These are phyloP conservation scores for Myxozyma geophila DNA, from an alignment of 805 yeast genomes.

Conservation along the genomic window DNA sequence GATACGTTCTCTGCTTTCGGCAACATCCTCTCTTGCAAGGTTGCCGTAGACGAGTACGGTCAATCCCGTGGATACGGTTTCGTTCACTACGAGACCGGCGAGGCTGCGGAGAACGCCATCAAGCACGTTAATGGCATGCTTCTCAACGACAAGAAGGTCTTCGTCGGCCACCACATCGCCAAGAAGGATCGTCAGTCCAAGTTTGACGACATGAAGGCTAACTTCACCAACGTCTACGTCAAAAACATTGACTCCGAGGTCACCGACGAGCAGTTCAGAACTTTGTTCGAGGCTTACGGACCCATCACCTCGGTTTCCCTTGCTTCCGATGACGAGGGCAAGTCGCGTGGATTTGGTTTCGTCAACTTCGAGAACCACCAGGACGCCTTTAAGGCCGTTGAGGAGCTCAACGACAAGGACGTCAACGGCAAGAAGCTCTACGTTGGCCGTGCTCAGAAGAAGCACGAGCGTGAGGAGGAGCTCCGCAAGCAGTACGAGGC, in stretches of 20 bases:
- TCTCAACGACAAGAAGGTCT: conserved; percentile 93
- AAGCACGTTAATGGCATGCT: conserved; percentile 98
- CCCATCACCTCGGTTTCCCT: conserved; percentile 79
- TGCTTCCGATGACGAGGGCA: conserved; percentile 81
- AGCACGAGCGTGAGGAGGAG: conserved; percentile 95
- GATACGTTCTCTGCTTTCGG: conserved; percentile 98
- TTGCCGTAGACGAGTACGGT: conserved; percentile 92
- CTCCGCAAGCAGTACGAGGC: conserved; percentile 93
- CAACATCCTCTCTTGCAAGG: conserved; percentile 92
- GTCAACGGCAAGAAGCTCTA: conserved; percentile 81
- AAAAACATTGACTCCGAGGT: conserved; percentile 82
- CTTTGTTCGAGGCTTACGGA: conserved; percentile 75
- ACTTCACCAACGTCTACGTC: conserved; percentile 94
- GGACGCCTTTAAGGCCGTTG: conserved; percentile 88
- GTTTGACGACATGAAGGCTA: conserved; percentile 85
- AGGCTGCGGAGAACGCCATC: conserved; percentile 92
- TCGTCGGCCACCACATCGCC: conserved; percentile 90
- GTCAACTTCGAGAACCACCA: conserved; percentile 89
- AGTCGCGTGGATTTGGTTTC: conserved; percentile 94
- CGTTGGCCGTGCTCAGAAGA: conserved; percentile 99
- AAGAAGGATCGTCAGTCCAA: conserved; percentile 93
- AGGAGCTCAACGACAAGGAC: conserved; percentile 85
- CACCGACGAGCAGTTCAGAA: conserved; percentile 57
- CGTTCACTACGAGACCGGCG: conserved; percentile 92
- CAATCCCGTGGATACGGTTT: conserved; percentile 95